Evolutionary conservation across 2,329 filamentous ascomycete genomes (phyloP), one percentile per base, ranked within the genome.

Genomic region (Leptographium procerum): DNA sequence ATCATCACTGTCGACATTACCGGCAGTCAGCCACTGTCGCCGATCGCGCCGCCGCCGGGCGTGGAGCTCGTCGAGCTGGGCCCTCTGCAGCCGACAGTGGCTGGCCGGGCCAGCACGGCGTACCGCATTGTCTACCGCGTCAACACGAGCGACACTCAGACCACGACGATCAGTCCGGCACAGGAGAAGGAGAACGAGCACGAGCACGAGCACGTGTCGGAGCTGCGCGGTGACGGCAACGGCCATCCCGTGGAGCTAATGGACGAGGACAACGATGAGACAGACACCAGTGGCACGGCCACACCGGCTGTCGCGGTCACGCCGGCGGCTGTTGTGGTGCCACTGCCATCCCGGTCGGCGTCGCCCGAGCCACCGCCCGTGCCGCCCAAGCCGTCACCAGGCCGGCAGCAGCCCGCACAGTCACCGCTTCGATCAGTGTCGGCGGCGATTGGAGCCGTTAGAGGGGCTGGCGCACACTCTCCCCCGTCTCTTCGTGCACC

Each of bases 1-100:
- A 85, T 76, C 16, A 83, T 86, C 64, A 85, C 83, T 0, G 82
- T 86, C 3, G 82, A 86, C 57, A 77, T 87, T 43, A 76, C 76
- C 16, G 81, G 81, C 31, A 80, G 80, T 1, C 72, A 77, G 5
- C 71, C 76, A 24, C 72, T 76, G 6, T 73, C 79, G 3, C 72
- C 77, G 1, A 69, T 86, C 2, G 72, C 77, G 1, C 78, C 81
- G 1, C 78, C 82, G 0, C 78, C 81, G 0, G 82, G 82, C 0
- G 76, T 84, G 11, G 81, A 85, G 64, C 72, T 86, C 10, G 70
- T 86, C 19, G 79, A 83, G 62, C 75, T 80, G 60, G 74, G 70
- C 3, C 63, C 64, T 10, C 52, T 62, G 52, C 62, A 61, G 29
- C 10, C 61, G 55, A 56, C 64, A 60, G 13, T 62, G 51, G 63